Base-by-base conservation (phyloP, 139 green algal genomes). In the Chlorella ohadii region DNA sequence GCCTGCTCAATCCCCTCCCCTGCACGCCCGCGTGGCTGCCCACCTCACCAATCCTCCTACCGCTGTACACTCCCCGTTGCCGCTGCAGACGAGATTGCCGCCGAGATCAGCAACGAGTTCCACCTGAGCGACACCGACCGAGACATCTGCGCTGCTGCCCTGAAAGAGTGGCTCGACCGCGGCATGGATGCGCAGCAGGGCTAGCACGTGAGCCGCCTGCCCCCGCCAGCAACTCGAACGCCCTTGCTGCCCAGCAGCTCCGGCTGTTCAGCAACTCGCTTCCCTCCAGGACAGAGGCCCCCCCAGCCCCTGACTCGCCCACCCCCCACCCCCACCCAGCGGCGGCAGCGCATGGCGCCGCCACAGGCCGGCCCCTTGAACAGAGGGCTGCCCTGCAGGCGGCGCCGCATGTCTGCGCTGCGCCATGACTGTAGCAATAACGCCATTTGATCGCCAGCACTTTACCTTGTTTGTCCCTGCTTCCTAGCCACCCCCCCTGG, bases 41-140 rank as follows among this genome's bases (percentile, higher is more conserved):
- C 44, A 1, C 11, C 34, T 75, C 68, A 34, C 34, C n/a, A n/a
- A n/a, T 17, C 47, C 33, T 15, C 47, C 19, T 6, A 33, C 56
- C 33, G n/a, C 33, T 22, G 19, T 17, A n/a, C 73, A 1, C 41
- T 27, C 22, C 22, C 44, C 16, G 56, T 7, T 0, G 13, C 31
- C 13, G 33, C 51, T 27, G 90, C 96, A 17, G 94, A 98, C 68
- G 95, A 93, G 44, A 94, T 99, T 61, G 96, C 96, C 17, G 87
- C 71, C 15, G 97, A 99, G 88, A 98, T 99, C 83, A 91, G 91
- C 28, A 91, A 96, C 74, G 93, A 98, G 90, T 98, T 99, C 78
- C 87, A 90, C 75, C 91, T 98, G 56, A 96, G 89, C 66, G 89
- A 89, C 73, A 98, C 95, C 31, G 96, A 98, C 86, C 94, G 92